Evolutionary conservation across 2,329 filamentous ascomycete genomes (phyloP).

Genomic region (Exophiala oligosperma): DNA sequence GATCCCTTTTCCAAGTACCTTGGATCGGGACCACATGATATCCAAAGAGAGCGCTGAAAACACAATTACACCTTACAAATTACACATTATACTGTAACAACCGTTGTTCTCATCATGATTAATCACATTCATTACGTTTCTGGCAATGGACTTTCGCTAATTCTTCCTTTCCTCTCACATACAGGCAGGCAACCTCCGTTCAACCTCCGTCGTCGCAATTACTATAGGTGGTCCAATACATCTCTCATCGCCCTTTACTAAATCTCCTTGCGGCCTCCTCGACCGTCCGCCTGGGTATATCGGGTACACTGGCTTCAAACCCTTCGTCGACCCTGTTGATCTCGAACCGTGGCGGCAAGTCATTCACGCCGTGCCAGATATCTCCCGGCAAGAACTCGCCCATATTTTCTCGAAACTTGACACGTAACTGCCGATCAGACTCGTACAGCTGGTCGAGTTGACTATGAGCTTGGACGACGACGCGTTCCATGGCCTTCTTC

Average conservation of each 20-base stretch:
- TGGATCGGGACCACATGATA: constrained; percentile 42
- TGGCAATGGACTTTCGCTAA: too few species aligned
- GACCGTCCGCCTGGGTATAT: constrained; percentile 43
- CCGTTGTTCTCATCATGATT: constrained; percentile 15
- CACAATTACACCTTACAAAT: background rate
- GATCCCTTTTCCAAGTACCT: background rate
- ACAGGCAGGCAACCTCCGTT: background rate
- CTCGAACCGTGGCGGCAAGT: constrained; percentile 38
- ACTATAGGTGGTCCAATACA: background rate
- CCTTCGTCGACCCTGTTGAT: constrained; percentile 52
- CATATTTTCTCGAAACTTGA: constrained; percentile 76
- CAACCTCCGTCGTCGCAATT: background rate
- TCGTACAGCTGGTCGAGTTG: constrained; percentile 74
- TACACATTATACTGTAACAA: too few species aligned
- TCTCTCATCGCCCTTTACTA: constrained; percentile 27
- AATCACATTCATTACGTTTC: background rate
- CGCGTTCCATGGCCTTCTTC: constrained; percentile 70
- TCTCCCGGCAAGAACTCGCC: constrained; percentile 86
- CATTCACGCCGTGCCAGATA: constrained; percentile 74
- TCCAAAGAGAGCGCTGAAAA: constrained; percentile 62
- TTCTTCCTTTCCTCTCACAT: background rate
- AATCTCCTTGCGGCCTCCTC: constrained; percentile 44
- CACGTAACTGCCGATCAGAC: constrained; percentile 70
- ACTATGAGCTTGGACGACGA: constrained; percentile 75
- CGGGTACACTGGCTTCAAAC: constrained; percentile 36